phyloP scores from a whole-genome alignment of 1,284 basidiomycete genomes.

The Trametes sp. region DNA sequence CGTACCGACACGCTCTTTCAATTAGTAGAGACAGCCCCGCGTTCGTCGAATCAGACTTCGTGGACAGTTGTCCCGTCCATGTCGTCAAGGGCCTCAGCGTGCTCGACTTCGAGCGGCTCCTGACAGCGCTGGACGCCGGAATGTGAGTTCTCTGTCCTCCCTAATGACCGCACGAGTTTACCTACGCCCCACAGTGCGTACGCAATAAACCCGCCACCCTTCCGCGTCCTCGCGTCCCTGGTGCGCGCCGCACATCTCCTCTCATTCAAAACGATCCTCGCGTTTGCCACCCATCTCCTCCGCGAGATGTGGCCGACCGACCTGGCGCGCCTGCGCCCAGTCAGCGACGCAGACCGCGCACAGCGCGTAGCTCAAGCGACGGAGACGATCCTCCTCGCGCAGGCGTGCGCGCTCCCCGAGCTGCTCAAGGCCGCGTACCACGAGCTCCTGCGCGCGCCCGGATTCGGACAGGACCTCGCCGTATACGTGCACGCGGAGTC shows the following conservation, averaged over 20 bases:
- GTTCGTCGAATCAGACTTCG: constrained; percentile 7
- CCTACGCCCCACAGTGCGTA: constrained; percentile 30
- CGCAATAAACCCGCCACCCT: constrained; percentile 35
- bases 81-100: constrained; percentile 32
- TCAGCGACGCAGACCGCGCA: not conserved
- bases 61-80: constrained; percentile 43
- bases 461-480: constrained; percentile 36
- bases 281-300: constrained; percentile 39
- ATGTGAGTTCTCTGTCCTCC: constrained; percentile 41
- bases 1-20: too few species aligned
- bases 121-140: constrained; percentile 45
- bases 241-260: constrained; percentile 42
- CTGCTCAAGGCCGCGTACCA: constrained; percentile 49
- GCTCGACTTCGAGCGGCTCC: constrained; percentile 45
- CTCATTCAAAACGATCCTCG: constrained; percentile 33
- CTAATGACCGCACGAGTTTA: not conserved
- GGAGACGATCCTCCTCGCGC: constrained; percentile 43
- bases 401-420: constrained; percentile 37
- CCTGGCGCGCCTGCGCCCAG: constrained; percentile 28
- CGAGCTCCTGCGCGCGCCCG: constrained; percentile 43
- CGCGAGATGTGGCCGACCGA: constrained; percentile 41
- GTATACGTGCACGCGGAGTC: constrained; percentile 24
- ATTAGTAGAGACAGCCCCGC: constrained; percentile 5
- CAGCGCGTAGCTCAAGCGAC: constrained; percentile 36
- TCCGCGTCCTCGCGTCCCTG: constrained; percentile 39